Conservation (phyloP, 305 asterid genomes). For the Fraxinus dipetala region DNA sequence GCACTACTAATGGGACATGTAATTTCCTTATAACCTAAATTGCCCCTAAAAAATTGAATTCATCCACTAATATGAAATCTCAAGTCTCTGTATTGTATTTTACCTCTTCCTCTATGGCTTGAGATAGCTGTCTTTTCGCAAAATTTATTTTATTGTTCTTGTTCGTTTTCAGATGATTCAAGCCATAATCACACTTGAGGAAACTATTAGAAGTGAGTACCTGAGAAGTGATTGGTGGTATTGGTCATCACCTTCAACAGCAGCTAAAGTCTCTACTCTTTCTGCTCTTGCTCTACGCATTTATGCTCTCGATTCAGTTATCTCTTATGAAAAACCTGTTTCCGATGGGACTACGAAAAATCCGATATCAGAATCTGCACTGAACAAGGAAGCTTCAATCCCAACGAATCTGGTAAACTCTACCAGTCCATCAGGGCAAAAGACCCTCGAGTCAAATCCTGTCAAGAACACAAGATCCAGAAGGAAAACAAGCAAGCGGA, state of each 20-base stretch:
- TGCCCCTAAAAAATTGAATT: not conserved
- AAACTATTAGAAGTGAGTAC: slow-evolving; percentile 62
- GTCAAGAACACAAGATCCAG: slow-evolving; percentile 66
- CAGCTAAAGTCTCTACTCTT: slow-evolving; percentile 68
- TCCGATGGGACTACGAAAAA: slow-evolving; percentile 25
- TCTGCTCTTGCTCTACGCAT: slow-evolving; percentile 83
- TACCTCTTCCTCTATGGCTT: not conserved
- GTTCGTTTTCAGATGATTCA: slow-evolving; percentile 72
- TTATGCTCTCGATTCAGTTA: slow-evolving; percentile 74
- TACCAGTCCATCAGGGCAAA: slow-evolving; percentile 49
- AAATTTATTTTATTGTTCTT: not conserved
- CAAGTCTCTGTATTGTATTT: not conserved
- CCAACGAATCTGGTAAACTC: slow-evolving; percentile 32
- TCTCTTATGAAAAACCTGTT: slow-evolving; percentile 62
- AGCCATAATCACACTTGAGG: slow-evolving; percentile 73
- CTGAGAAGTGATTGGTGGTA: slow-evolving; percentile 88
- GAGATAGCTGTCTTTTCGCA: not conserved
- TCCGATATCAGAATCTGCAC: slow-evolving; percentile 29
- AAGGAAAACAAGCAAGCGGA: slow-evolving; percentile 69
- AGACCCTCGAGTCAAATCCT: slow-evolving; percentile 48
- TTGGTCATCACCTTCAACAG: slow-evolving; percentile 93
- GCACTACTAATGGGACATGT: slow-evolving; percentile 1
- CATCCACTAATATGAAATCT: not conserved
- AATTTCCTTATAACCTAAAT: not conserved
- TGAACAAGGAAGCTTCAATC: slow-evolving; percentile 45